Evolutionary conservation across 164 flowering plant genomes (phyloP).

Genomic region (Kalanchoe fedtschenkoi): DNA sequence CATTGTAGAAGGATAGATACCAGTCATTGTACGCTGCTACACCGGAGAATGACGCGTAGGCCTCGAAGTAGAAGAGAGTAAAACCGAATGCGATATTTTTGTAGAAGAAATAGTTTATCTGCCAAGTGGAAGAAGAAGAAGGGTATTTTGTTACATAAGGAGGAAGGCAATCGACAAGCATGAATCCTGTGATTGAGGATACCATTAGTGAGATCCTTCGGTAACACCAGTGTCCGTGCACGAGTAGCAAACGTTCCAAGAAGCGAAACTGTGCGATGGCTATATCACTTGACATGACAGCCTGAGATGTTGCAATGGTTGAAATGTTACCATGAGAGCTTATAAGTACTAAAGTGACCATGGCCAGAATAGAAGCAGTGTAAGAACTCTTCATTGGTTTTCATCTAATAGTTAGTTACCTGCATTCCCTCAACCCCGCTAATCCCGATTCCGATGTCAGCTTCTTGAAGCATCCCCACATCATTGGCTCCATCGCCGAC

Average conservation of each 20-base stretch:
- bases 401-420: constrained; percentile 16
- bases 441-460: constrained; percentile 69
- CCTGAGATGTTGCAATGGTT: constrained; percentile 21
- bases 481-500: constrained; percentile 85
- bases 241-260: constrained; percentile 47
- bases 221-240: constrained; percentile 74
- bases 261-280: constrained; percentile 52
- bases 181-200: background rate
- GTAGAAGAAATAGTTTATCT: constrained; percentile 60
- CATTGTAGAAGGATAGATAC: constrained; percentile 41
- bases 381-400: background rate
- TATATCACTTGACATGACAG: constrained; percentile 61
- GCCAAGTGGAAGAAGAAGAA: constrained; percentile 10
- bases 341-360: too few relatives aligned
- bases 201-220: constrained; percentile 53
- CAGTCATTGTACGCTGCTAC: constrained; percentile 44
- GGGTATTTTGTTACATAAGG: background rate
- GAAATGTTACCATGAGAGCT: background rate
- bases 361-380: too few relatives aligned
- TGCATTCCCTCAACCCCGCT: constrained; percentile 83
- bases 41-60: constrained; percentile 48
- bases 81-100: constrained; percentile 50
- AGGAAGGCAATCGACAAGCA: background rate
- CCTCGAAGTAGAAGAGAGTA: constrained; percentile 43
- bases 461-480: constrained; percentile 86